Base-by-base conservation (phyloP, 768 basidiomycete species). In the Lyophyllum semitale region DNA sequence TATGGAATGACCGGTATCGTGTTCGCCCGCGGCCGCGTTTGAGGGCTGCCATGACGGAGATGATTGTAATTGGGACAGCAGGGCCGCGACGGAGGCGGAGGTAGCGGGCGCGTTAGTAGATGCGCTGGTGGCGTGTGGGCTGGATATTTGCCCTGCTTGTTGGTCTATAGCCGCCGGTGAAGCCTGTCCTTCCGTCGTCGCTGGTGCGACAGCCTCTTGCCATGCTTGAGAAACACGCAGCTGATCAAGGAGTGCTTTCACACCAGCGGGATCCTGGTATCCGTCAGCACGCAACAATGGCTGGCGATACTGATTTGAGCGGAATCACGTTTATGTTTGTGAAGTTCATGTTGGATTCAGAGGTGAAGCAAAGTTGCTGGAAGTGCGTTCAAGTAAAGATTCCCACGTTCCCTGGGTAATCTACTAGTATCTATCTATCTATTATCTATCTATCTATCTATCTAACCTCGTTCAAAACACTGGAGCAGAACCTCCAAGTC, bases 201-300 rank as follows among this genome's bases (percentile, higher is more conserved):
- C 29, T 37, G 54, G 23, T 18, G 41, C 29, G 8, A 60, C 48
- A 12, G 75, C 64, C 46, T 85, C 76, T 62, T 86, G 81, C 89
- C 88, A 92, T 22, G 84, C 87, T 61, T 83, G 77, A 3, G 91
- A 92, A 2, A 77, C 70, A 48, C 82, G 77, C 12, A 93, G 74
- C 58, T 83, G 82, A 50, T 91, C 87, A 17, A 94, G 79, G 23
- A 93, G 77, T 25, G 88, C 84, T 61, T 83, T 80, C 45, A 94
- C 78, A 42, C 80, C 82, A 57, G 75, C 75, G 44, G 85, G 74
- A 68, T 91, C 88, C 89, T 91, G 64, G 48, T 42, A 20, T 46
- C 41, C 27, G 46, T 59, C 22, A 62, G 59, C 44, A 45, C 33
- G 32, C 52, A 12, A 49, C n/a, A 30, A 46, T 48, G 17, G 35